Conservation (phyloP, 2,329 filamentous ascomycete genomes). For the Septoria petroselini region DNA sequence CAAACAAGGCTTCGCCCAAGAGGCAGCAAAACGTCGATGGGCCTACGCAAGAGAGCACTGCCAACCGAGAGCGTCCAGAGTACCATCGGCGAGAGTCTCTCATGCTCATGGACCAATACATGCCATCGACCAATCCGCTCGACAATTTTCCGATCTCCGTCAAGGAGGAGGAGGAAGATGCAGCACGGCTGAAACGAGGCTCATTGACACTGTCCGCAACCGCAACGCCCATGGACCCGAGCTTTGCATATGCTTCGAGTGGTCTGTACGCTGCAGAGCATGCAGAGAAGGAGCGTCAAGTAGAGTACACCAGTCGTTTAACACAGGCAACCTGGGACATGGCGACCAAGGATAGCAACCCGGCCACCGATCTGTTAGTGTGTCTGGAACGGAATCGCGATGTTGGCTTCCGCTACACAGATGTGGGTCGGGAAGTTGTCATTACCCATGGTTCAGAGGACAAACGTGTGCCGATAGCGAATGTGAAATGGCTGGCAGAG, state of each 20-base stretch:
- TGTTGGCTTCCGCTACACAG: slow-evolving; percentile 95
- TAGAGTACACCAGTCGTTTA: slow-evolving; percentile 75
- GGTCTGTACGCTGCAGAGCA: slow-evolving; percentile 53
- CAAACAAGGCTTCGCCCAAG: slow-evolving; percentile 20
- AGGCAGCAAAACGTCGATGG: slow-evolving; percentile 19
- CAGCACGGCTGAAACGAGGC: slow-evolving; percentile 26
- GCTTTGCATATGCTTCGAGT: slow-evolving; percentile 43
- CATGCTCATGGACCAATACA: slow-evolving; percentile 50
- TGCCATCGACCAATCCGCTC: slow-evolving; percentile 40
- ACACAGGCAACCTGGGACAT: slow-evolving; percentile 94
- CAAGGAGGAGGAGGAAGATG: slow-evolving; percentile 25
- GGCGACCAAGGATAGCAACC: slow-evolving; percentile 86
- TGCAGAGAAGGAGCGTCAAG: slow-evolving; percentile 68
- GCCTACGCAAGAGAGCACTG: slow-evolving; percentile 26
- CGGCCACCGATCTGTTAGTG: slow-evolving; percentile 86
- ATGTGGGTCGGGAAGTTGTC: slow-evolving; percentile 85
- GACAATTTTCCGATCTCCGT: slow-evolving; percentile 33
- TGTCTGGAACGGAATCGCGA: slow-evolving; percentile 87
- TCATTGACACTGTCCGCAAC: slow-evolving; percentile 36
- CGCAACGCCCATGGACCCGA: slow-evolving; percentile 37
- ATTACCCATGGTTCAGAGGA: slow-evolving; percentile 93
- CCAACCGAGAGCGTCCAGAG: slow-evolving; percentile 29
- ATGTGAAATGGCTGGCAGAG: slow-evolving; percentile 90
- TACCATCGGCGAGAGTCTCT: slow-evolving; percentile 46
- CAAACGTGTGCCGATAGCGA: slow-evolving; percentile 87